Percentiles rank a stretch among this genome's conserved stretches.
These are phyloP conservation scores for Violaceomyces palustris DNA, from an alignment of 1,284 basidiomycete species.

Conservation along the genomic window DNA sequence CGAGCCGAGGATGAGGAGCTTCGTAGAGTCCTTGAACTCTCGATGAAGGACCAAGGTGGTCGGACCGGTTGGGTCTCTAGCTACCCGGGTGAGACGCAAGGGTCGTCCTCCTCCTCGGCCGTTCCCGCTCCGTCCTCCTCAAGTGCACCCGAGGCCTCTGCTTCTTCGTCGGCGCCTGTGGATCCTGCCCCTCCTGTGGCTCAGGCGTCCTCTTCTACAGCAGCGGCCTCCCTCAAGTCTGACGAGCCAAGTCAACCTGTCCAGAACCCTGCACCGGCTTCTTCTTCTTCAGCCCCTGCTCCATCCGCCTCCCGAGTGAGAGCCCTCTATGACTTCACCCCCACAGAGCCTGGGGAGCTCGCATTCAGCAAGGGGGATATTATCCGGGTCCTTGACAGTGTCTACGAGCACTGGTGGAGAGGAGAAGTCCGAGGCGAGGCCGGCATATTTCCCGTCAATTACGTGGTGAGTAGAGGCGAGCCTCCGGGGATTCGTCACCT, in stretches of 20 bases:
- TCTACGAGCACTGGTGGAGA: constrained; percentile 97
- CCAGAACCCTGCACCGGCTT: constrained; percentile 6
- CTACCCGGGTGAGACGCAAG: constrained; percentile 12
- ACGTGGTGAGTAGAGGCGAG: constrained; percentile 71
- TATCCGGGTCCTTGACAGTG: constrained; percentile 90
- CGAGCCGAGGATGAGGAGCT: constrained; percentile 50
- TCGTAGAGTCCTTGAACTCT: constrained; percentile 44
- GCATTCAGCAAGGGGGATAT: constrained; percentile 88
- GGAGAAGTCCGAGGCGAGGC: constrained; percentile 87
- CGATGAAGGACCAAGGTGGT: constrained; percentile 46
- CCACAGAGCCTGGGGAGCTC: constrained; percentile 83
- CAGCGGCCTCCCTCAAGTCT: background rate
- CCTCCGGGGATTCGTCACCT: too few relatives aligned
- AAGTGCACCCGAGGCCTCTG: background rate
- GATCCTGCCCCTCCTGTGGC: constrained; percentile 52
- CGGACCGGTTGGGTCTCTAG: constrained; percentile 7
- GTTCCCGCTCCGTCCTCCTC: background rate
- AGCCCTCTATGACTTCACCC: constrained; percentile 84
- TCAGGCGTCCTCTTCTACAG: constrained; percentile 46
- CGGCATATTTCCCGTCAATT: constrained; percentile 97
- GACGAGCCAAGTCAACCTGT: background rate
- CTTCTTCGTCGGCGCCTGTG: background rate
- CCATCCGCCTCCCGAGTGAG: constrained; percentile 60
- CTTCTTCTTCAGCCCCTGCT: constrained; percentile 51
- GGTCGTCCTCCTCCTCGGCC: constrained; percentile 13